phyloP scores from a whole-genome alignment of 192 early-diverging fungal genomes.

The Pilobolus umbonatus region DNA sequence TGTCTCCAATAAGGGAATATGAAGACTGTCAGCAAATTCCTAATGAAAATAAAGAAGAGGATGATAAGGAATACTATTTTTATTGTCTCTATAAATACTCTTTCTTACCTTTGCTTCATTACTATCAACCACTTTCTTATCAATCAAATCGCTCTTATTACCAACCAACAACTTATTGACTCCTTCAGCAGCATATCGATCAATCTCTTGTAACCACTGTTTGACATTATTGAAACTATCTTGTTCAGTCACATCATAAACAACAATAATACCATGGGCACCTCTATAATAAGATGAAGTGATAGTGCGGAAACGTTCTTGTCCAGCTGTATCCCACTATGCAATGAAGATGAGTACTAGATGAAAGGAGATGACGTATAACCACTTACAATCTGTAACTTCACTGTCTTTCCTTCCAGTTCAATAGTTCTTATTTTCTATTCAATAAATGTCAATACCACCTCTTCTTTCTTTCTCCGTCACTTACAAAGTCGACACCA shows the following conservation, averaged over 20 bases:
- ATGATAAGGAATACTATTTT: no score
- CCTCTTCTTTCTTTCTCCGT: not conserved
- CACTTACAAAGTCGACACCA: conserved; percentile 95
- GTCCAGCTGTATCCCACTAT: conserved; percentile 97
- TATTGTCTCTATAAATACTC: not conserved
- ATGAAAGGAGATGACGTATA: not conserved
- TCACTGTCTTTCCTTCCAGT: conserved; percentile 97
- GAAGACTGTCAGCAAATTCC: conserved; percentile 88
- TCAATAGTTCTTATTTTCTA: conserved; percentile 99
- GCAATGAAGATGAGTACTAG: not conserved
- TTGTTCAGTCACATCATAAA: conserved; percentile 96
- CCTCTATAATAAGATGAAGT: conserved; percentile 97
- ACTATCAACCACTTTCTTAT: conserved; percentile 80
- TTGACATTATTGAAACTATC: conserved; percentile 96
- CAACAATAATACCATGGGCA: conserved; percentile 98
- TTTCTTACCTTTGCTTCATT: conserved; percentile 23
- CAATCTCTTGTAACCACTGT: conserved; percentile 99
- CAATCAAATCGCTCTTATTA: conserved; percentile 95
- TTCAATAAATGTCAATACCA: not conserved
- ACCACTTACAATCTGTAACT: conserved; percentile 85
- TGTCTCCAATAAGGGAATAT: conserved; percentile 95
- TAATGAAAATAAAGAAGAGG: conserved; percentile 30
- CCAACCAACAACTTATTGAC: conserved; percentile 98
- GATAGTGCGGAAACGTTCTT: conserved; percentile 98
- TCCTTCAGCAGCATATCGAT: conserved; percentile 94